These are phyloP conservation scores for Populus hybrid DNA, from an alignment of 441 rosid species.

Conservation along the genomic window DNA sequence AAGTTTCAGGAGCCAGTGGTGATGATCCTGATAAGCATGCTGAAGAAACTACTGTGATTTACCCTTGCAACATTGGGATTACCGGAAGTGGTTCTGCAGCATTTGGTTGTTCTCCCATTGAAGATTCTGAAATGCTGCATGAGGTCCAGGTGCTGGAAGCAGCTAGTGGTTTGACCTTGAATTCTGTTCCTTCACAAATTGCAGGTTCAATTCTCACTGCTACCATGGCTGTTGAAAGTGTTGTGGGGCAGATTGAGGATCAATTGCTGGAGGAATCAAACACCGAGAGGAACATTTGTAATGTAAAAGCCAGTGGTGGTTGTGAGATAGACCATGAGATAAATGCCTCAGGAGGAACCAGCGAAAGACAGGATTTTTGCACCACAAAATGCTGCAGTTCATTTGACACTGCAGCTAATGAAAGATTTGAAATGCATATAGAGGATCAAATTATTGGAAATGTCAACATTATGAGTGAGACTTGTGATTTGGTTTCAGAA, in stretches of 20 bases:
- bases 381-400: slow-evolving; percentile 19
- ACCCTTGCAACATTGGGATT: slow-evolving; percentile 9
- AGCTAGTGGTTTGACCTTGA: slow-evolving; percentile 18
- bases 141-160: slow-evolving; percentile 38
- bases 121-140: slow-evolving; percentile 25
- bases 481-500: slow-evolving; percentile 27
- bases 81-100: slow-evolving; percentile 14
- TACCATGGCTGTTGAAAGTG: slow-evolving; percentile 18
- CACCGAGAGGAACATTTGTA: background rate
- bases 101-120: slow-evolving; percentile 14
- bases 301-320: slow-evolving; percentile 18
- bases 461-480: slow-evolving; percentile 7
- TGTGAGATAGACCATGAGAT: slow-evolving; percentile 25
- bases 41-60: slow-evolving; percentile 14
- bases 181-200: slow-evolving; percentile 32
- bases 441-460: slow-evolving; percentile 20
- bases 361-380: slow-evolving; percentile 22
- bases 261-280: slow-evolving; percentile 22
- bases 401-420: slow-evolving; percentile 15
- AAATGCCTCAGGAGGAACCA: slow-evolving; percentile 23
- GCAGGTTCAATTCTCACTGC: slow-evolving; percentile 27
- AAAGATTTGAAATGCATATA: slow-evolving; percentile 18
- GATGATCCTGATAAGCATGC: slow-evolving; percentile 19
- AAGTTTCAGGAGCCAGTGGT: slow-evolving; percentile 24
- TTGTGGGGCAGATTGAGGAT: slow-evolving; percentile 24